Conservation (phyloP, 2,329 filamentous ascomycete genomes). For the Knufia fluminis region DNA sequence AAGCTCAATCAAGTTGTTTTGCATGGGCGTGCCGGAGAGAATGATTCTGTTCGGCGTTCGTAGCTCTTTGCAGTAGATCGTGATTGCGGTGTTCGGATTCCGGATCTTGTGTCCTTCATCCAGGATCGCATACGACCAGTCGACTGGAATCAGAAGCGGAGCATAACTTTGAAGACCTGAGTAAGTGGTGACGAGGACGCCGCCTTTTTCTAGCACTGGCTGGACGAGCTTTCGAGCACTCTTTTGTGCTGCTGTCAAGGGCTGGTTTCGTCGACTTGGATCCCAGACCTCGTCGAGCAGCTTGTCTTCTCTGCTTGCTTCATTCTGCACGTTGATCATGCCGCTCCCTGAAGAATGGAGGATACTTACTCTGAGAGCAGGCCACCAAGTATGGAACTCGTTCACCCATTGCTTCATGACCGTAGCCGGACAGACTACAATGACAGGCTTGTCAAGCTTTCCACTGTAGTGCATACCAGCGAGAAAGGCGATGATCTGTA, state of each 20-base stretch:
- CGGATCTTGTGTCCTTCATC: constrained; percentile 98
- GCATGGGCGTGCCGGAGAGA: constrained; percentile 91
- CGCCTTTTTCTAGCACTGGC: constrained; percentile 71
- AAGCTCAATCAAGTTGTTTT: constrained; percentile 88
- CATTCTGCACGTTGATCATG: constrained; percentile 69
- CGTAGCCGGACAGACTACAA: constrained; percentile 88
- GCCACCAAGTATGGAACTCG: constrained; percentile 98
- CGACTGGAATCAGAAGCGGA: constrained; percentile 66
- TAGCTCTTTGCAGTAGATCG: constrained; percentile 88
- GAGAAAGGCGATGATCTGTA: constrained; percentile 70
- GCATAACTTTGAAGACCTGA: constrained; percentile 90
- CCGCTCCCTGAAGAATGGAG: constrained; percentile 91
- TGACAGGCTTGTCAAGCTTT: constrained; percentile 71
- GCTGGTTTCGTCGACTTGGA: constrained; percentile 29
- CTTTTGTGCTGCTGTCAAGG: constrained; percentile 49
- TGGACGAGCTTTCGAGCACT: constrained; percentile 73
- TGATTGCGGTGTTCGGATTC: constrained; percentile 90
- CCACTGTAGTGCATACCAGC: constrained; percentile 88
- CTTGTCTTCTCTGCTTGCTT: constrained; percentile 53
- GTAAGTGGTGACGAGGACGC: constrained; percentile 92
- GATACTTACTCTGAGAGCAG: constrained; percentile 91
- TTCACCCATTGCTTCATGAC: constrained; percentile 97
- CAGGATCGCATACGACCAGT: constrained; percentile 89
- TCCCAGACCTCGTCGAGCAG: constrained; percentile 51
- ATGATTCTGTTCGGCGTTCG: constrained; percentile 85